Conservation (phyloP, 2,329 filamentous ascomycete genomes). For the Penicillium sp. region DNA sequence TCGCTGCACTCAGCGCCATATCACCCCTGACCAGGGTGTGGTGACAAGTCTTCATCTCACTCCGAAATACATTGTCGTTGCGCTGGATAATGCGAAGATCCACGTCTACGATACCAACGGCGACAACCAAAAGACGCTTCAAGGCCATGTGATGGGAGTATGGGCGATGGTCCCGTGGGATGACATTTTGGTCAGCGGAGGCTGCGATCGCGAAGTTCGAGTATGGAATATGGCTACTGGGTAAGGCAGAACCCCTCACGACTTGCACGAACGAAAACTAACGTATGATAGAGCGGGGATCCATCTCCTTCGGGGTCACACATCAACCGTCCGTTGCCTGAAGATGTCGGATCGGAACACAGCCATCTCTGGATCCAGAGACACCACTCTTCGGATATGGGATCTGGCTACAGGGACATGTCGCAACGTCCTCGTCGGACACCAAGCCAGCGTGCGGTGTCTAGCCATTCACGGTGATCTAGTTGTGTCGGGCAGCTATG, state of each 20-base stretch:
- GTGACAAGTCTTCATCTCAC: conserved; percentile 95
- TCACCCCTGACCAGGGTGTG: conserved; percentile 93
- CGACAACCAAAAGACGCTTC: conserved; percentile 79
- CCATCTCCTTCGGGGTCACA: conserved; percentile 87
- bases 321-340: conserved; percentile 90
- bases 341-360: conserved; percentile 96
- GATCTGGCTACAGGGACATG: conserved; percentile 85
- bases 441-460: conserved; percentile 93
- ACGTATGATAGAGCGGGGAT: conserved; percentile 59
- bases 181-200: conserved; percentile 89
- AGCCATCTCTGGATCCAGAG: conserved; percentile 92
- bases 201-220: conserved; percentile 92
- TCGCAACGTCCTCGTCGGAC: conserved; percentile 86
- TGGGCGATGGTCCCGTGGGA: conserved; percentile 99
- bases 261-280: background rate
- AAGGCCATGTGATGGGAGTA: conserved; percentile 97
- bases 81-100: conserved; percentile 96
- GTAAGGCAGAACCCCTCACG: conserved; percentile 50
- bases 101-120: conserved; percentile 96
- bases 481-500: conserved; percentile 97
- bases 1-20: conserved; percentile 76
- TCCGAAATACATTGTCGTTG: conserved; percentile 93
- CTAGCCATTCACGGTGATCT: conserved; percentile 94
- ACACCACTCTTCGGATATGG: conserved; percentile 94
- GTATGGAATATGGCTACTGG: conserved; percentile 96